Evolutionary conservation across 2,329 filamentous ascomycete species (phyloP).

Genomic region (Pyrenophora graminea): DNA sequence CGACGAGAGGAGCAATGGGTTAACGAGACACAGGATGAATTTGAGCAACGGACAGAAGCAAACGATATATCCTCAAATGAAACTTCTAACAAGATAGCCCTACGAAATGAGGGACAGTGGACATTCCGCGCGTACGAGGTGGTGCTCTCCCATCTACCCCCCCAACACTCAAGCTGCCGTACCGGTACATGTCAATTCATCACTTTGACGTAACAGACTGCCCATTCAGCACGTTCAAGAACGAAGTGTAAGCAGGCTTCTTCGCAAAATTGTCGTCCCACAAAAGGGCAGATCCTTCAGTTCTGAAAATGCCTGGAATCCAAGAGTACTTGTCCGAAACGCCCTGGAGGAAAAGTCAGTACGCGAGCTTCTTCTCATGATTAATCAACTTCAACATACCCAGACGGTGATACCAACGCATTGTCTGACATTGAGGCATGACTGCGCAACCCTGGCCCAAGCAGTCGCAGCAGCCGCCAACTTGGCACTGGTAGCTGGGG

Average conservation of each 20-base stretch:
- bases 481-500: constrained; percentile 51
- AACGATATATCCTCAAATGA: no score
- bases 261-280: constrained; percentile 37
- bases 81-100: no score
- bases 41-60: no score
- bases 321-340: constrained; percentile 44
- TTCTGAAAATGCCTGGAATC: constrained; percentile 43
- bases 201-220: constrained; percentile 8
- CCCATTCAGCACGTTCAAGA: constrained; percentile 28
- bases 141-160: no score
- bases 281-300: constrained; percentile 42
- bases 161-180: not conserved
- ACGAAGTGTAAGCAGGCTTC: constrained; percentile 40
- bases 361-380: not conserved
- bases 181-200: not conserved
- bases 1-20: no score
- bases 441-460: constrained; percentile 48
- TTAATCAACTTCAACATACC: constrained; percentile 27
- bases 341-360: constrained; percentile 14
- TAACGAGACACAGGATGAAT: no score
- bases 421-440: constrained; percentile 39
- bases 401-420: constrained; percentile 53
- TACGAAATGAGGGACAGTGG: no score
- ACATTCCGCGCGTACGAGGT: no score
- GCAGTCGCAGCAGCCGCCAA: constrained; percentile 50